phyloP scores from a whole-genome alignment of 176 grass and related monocot species.

The Cenchrus fungigraminus region DNA sequence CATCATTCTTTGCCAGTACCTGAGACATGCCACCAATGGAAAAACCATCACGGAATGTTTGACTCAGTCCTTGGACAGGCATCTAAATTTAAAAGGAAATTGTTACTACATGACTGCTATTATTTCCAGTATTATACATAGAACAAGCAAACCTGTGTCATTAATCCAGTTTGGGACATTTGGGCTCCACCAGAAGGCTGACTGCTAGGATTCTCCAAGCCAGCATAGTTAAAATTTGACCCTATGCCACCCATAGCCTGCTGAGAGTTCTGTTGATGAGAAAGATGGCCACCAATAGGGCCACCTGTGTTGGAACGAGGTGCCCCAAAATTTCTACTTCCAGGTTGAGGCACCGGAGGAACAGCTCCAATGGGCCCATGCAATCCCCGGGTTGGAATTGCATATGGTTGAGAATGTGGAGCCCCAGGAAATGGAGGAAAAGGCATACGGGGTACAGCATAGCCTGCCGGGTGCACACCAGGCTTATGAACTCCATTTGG shows the following conservation, averaged over 20 bases:
- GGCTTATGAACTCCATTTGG: slow-evolving; percentile 79
- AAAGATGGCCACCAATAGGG: slow-evolving; percentile 87
- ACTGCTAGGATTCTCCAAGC: slow-evolving; percentile 77
- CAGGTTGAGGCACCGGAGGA: slow-evolving; percentile 77
- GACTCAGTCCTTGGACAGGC: slow-evolving; percentile 95
- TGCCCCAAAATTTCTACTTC: slow-evolving; percentile 75
- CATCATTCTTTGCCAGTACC: slow-evolving; percentile 48
- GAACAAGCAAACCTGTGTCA: slow-evolving; percentile 84
- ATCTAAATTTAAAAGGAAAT: slow-evolving; percentile 55
- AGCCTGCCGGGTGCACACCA: slow-evolving; percentile 78
- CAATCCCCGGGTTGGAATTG: slow-evolving; percentile 89
- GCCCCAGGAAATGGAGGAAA: slow-evolving; percentile 83
- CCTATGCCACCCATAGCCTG: slow-evolving; percentile 73
- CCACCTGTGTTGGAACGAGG: slow-evolving; percentile 83
- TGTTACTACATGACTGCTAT: slow-evolving; percentile 37
- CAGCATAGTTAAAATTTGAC: slow-evolving; percentile 66
- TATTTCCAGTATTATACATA: slow-evolving; percentile 19
- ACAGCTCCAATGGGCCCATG: slow-evolving; percentile 90
- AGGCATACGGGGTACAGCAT: slow-evolving; percentile 76
- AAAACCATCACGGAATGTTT: slow-evolving; percentile 96
- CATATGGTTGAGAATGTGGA: slow-evolving; percentile 96
- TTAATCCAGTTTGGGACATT: slow-evolving; percentile 87
- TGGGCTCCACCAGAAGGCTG: slow-evolving; percentile 83
- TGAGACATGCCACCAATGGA: slow-evolving; percentile 99
- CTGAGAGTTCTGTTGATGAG: slow-evolving; percentile 91